Base-by-base conservation (phyloP, 208 protist species). In the Leptomonas seymouri region DNA sequence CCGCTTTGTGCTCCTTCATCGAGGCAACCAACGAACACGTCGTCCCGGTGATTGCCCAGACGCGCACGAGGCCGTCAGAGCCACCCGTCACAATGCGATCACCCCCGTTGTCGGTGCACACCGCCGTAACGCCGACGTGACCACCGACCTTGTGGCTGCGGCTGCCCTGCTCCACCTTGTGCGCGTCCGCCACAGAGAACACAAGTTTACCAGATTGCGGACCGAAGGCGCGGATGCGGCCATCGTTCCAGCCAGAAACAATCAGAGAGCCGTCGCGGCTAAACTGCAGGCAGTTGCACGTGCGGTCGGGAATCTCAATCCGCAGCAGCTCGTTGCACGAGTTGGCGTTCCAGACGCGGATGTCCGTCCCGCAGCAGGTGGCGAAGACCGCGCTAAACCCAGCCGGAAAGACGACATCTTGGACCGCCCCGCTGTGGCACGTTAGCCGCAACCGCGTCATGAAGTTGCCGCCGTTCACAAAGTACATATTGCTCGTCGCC, bases 1-100 rank as follows among this genome's bases (percentile, higher is more conserved):
- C 89, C 6, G 82, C 85, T 84, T 98, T 98, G 86, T 99, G 97
- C 84, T 99, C 97, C 74, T 98, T 98, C 94, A 99, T 98, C 31
- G 89, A 92, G 11, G 93, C 87, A 60, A 95, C 82, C 56, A 99
- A 82, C n/a, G 78, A 75, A 76, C 97, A 97, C 20, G 83, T 86
- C 14, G 67, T 54, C 25, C 82, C 87, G 31, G 56, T 41, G 18
- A 98, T 64, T 9, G 69, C 25, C 97, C 97, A 98, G 41, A 98
- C 85, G 3, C 97, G 92, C 41, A 98, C 95, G 60, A 96, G 89
- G 18, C 94, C 94, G 71, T 98, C 96, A 9, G 87, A 87, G 28
- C 97, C 97, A 61, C 97, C 97, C 23, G 90, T 92, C 44, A 98
- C 69, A 57, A 98, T 77, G 62, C 75, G 80, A 27, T 80, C 36